phyloP scores from a whole-genome alignment of 2,329 filamentous ascomycete species.

The Verticillium dahliae region DNA sequence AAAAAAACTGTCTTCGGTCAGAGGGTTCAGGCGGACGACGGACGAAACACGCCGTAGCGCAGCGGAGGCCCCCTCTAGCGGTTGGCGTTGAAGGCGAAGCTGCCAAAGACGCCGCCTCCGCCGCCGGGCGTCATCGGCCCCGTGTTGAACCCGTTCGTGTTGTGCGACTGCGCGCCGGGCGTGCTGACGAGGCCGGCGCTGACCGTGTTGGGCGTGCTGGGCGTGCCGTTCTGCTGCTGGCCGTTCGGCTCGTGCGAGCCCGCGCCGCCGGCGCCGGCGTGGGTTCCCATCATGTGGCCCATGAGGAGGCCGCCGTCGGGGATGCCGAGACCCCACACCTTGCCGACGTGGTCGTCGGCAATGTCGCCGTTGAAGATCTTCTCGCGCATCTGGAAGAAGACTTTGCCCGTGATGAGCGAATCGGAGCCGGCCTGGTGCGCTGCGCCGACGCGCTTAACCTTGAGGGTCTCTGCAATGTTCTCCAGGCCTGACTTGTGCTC shows the following conservation, averaged over 20 bases:
- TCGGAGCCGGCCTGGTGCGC: conserved; percentile 93
- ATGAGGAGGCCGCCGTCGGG: conserved; percentile 47
- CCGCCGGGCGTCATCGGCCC: conserved; percentile 75
- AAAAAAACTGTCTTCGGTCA: background rate
- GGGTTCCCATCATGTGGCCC: conserved; percentile 24
- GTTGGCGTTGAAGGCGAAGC: conserved; percentile 50
- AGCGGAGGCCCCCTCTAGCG: conserved; percentile 18
- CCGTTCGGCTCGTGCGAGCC: conserved; percentile 24
- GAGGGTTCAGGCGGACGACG: background rate
- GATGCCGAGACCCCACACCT: conserved; percentile 87
- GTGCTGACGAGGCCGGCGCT: conserved; percentile 41
- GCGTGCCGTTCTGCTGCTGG: conserved; percentile 39
- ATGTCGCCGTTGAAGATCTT: conserved; percentile 81
- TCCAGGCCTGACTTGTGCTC: conserved; percentile 89
- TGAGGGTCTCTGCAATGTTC: conserved; percentile 87
- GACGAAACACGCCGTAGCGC: background rate
- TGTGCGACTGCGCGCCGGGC: conserved; percentile 42
- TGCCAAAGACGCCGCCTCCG: conserved; percentile 68
- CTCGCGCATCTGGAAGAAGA: conserved; percentile 90
- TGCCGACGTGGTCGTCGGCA: conserved; percentile 74
- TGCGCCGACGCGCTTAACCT: conserved; percentile 78
- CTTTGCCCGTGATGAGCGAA: conserved; percentile 83
- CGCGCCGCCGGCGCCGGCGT: conserved; percentile 25
- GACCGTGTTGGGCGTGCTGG: conserved; percentile 64
- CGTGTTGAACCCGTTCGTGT: conserved; percentile 51